phyloP scores from a whole-genome alignment of 2,329 filamentous ascomycete genomes.

The Penicillium aurantiogriseum region DNA sequence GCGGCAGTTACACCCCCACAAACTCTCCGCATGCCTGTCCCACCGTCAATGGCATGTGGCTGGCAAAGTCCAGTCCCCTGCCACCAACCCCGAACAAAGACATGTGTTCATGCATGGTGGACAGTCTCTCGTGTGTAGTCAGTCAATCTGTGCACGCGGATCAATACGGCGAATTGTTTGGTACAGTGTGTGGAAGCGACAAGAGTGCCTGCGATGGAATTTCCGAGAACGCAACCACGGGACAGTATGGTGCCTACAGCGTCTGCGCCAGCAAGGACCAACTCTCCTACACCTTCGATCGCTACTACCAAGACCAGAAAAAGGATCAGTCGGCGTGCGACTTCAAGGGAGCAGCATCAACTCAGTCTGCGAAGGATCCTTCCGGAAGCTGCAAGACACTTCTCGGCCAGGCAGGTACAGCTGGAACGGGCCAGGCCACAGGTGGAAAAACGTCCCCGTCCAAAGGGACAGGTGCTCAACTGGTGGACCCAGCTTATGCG shows the following conservation, averaged over 20 bases:
- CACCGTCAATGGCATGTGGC: constrained; percentile 56
- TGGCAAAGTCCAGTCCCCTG: constrained; percentile 61
- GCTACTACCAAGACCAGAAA: constrained; percentile 1
- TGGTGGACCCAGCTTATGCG: neutral
- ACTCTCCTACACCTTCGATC: constrained; percentile 4
- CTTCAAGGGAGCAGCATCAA: constrained; percentile 6
- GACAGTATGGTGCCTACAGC: constrained; percentile 46
- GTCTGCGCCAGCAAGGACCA: constrained; percentile 1
- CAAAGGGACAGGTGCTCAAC: neutral
- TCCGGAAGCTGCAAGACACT: constrained; percentile 4
- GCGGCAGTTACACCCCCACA: neutral
- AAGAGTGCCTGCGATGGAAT: constrained; percentile 41
- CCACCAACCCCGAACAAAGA: constrained; percentile 75
- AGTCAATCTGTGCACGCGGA: constrained; percentile 37
- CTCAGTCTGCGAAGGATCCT: neutral
- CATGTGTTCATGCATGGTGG: constrained; percentile 82
- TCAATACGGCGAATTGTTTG: constrained; percentile 66
- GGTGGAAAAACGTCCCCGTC: neutral
- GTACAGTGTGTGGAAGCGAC: constrained; percentile 42
- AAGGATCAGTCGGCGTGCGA: constrained; percentile 1
- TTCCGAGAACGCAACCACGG: constrained; percentile 38
- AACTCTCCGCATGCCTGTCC: constrained; percentile 2
- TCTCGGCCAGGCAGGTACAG: neutral
- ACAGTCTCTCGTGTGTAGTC: constrained; percentile 67
- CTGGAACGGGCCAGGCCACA: neutral